These are phyloP conservation scores for Ceratopteris richardii DNA, from an alignment of 75 land plant genomes.

Conservation along the genomic window DNA sequence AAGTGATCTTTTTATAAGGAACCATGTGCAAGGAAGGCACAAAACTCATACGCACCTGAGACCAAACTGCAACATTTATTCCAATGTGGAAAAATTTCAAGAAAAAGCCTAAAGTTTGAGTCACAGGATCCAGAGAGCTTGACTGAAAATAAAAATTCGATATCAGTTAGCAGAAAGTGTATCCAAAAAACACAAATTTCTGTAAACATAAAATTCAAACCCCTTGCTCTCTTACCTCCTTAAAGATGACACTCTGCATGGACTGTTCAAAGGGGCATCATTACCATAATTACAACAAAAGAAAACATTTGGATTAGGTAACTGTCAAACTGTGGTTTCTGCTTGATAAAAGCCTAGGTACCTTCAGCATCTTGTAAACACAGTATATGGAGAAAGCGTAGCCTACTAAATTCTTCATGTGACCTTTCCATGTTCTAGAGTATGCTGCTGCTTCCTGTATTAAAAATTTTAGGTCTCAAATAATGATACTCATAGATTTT, in stretches of 20 bases:
- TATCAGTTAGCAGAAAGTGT: neutral
- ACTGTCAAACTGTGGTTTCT: too few relatives aligned
- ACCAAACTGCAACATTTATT: constrained; percentile 59
- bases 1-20: too few relatives aligned
- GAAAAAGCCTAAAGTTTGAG: constrained; percentile 55
- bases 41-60: constrained; percentile 46
- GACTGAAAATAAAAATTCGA: constrained; percentile 29
- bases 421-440: constrained; percentile 90
- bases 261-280: constrained; percentile 53
- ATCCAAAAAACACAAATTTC: neutral
- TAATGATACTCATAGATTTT: too few relatives aligned
- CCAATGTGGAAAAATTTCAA: constrained; percentile 86
- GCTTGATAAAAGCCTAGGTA: too few relatives aligned
- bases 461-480: neutral
- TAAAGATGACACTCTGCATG: constrained; percentile 76
- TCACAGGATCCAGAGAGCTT: constrained; percentile 79
- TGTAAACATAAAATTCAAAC: neutral
- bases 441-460: constrained; percentile 76
- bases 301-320: too few relatives aligned
- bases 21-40: neutral
- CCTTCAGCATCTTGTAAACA: constrained; percentile 90
- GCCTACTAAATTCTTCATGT: constrained; percentile 74
- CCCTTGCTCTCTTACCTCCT: constrained; percentile 73
- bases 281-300: too few relatives aligned
- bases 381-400: constrained; percentile 79